A percentile compares a stretch with the other conserved stretches of the same genome.
phyloP scores from a whole-genome alignment of 176 grass and related monocot genomes.

The Oropetium thomaeum region DNA sequence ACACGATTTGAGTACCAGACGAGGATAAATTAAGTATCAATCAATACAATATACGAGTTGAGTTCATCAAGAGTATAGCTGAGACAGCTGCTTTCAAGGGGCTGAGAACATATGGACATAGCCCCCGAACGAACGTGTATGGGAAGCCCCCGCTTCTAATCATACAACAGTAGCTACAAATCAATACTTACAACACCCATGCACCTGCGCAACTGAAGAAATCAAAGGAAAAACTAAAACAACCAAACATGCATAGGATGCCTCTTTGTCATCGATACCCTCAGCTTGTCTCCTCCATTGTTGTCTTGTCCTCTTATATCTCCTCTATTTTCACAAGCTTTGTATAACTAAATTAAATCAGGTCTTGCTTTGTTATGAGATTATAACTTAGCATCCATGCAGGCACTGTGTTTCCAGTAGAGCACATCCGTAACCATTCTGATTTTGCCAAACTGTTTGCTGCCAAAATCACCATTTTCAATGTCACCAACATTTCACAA shows the following conservation, averaged over 20 bases:
- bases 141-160: slow-evolving; percentile 28
- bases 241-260: slow-evolving; percentile 16
- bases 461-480: slow-evolving; percentile 28
- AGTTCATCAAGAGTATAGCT: slow-evolving; percentile 1
- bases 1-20: neutral
- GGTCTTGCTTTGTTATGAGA: neutral
- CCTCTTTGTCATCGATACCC: neutral
- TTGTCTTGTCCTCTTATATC: neutral
- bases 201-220: neutral
- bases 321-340: slow-evolving; percentile 24
- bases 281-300: neutral
- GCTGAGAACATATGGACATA: slow-evolving; percentile 42
- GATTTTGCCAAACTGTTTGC: slow-evolving; percentile 7
- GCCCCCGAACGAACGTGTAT: slow-evolving; percentile 22
- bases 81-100: slow-evolving; percentile 30
- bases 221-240: slow-evolving; percentile 12
- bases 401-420: slow-evolving; percentile 10
- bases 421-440: slow-evolving; percentile 5
- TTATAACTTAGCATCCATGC: slow-evolving; percentile 23
- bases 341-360: neutral
- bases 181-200: slow-evolving; percentile 49
- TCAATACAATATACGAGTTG: slow-evolving; percentile 36
- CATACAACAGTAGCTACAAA: slow-evolving; percentile 36
- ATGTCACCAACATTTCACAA: slow-evolving; percentile 25
- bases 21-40: slow-evolving; percentile 30